Evolutionary conservation across 139 green algal species (phyloP).

Genomic region (Chlorella sp.): DNA sequence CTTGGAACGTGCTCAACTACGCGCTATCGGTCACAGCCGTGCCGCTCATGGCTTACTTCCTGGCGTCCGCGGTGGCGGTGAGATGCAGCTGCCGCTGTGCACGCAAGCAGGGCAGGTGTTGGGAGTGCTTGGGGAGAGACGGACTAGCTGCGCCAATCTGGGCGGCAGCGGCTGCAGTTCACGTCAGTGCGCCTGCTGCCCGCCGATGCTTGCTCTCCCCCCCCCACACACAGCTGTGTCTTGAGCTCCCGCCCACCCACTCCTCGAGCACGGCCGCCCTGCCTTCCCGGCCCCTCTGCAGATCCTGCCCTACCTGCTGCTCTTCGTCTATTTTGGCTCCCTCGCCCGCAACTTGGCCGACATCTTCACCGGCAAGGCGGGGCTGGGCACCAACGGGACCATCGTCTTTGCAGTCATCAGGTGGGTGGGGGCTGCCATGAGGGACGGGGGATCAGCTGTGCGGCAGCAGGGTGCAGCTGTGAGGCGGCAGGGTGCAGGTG

Average conservation of each 20-base stretch:
- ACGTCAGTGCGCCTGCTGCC: not conserved
- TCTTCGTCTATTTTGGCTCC: constrained; percentile 81
- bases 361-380: constrained; percentile 49
- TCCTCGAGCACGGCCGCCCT: not conserved
- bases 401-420: constrained; percentile 32
- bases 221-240: not conserved
- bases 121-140: no score
- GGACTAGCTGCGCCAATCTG: no score
- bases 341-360: constrained; percentile 63
- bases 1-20: constrained; percentile 75
- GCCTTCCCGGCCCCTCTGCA: not conserved
- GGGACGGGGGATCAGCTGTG: not conserved
- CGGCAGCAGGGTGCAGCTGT: not conserved
- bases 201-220: not conserved
- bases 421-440: not conserved
- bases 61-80: constrained; percentile 47
- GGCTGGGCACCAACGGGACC: constrained; percentile 24
- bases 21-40: constrained; percentile 58
- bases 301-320: constrained; percentile 49
- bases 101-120: not conserved
- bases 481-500: not conserved
- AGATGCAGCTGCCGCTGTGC: not conserved
- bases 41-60: constrained; percentile 51
- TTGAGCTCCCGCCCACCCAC: not conserved
- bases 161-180: no score